Base-by-base conservation (phyloP, 2,329 filamentous ascomycete species). In the Alternaria brassicicola region DNA sequence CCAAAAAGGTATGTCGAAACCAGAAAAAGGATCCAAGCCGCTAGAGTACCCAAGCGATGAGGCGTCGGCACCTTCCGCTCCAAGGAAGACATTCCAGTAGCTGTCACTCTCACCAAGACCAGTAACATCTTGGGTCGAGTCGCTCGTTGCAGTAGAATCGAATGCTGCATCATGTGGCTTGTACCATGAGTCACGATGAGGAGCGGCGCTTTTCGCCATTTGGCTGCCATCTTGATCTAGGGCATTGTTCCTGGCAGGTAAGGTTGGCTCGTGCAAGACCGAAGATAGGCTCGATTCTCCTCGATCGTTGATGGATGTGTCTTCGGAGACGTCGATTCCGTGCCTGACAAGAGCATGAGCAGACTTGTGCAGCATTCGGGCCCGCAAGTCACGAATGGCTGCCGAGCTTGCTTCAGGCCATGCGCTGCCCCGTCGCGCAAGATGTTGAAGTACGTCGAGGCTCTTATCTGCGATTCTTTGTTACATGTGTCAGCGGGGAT, bases 1-100 rank as follows among this genome's bases (percentile, higher is more conserved):
- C 73, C 73, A 76, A 45, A 76, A 75, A 0, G 74, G 73, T 28
- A 76, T 76, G 43, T 76, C 74, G 36, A 75, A 76, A 4, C 72
- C 72, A 23, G 72, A 63, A 25, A 75, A 76, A 3, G 69, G 63
- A 41, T 76, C 73, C 10, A 63, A 48, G 15, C 62, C 53, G 28
- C 68, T 60, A 2, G 33, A 39, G 10, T 51, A 56, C 10, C 55
- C 55, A 38, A 12, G 43, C 8, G 42, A 30, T 25, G 36, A 17
- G 23, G 26, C 21, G 23, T 30, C 25, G 10, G 35, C 21, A 3
- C 33, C 46, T 12, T 50, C 52, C 1, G 23, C 50, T 26, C 61
- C 49, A 21, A 67, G 51, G 25, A 61, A 53, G 3, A 59, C 39
- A 47, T 56, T 57, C 62, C 64, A 68, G 13, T 61, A 49, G 17